These are phyloP conservation scores for Corylus avellana DNA, from an alignment of 306 rosid species.

Conservation along the genomic window DNA sequence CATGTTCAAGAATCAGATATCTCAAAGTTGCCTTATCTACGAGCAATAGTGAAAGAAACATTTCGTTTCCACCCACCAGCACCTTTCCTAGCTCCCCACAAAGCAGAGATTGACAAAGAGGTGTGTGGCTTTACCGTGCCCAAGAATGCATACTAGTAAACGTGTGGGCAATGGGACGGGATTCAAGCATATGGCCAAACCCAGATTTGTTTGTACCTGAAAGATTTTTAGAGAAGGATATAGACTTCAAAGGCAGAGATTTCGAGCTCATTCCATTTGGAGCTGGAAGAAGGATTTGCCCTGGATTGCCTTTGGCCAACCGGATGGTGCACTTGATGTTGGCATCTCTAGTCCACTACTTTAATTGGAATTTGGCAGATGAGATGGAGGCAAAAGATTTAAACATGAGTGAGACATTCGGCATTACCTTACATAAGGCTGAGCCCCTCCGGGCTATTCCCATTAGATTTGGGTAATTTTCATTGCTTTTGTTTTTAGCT, in stretches of 20 bases:
- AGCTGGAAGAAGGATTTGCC: conserved; percentile 41
- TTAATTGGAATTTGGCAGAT: conserved; percentile 21
- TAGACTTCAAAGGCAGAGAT: conserved; percentile 13
- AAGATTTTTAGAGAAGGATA: conserved; percentile 15
- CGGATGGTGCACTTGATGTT: not conserved
- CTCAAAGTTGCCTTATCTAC: conserved; percentile 1
- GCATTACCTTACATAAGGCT: conserved; percentile 7
- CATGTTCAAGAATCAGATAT: conserved; percentile 7
- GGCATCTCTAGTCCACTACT: conserved; percentile 17
- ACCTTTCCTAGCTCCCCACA: conserved; percentile 18
- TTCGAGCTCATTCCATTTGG: conserved; percentile 42
- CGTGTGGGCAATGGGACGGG: conserved; percentile 21
- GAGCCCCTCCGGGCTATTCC: conserved; percentile 22
- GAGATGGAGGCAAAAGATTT: not conserved
- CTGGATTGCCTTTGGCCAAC: conserved; percentile 34
- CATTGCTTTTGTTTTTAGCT: too few species aligned
- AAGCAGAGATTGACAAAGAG: not conserved
- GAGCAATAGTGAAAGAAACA: conserved; percentile 34
- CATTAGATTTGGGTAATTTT: not conserved
- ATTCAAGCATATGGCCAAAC: conserved; percentile 13
- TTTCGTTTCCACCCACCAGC: conserved; percentile 33
- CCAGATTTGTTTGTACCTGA: conserved; percentile 25
- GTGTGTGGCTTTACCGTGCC: too few species aligned
- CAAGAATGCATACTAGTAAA: conserved; percentile 19
- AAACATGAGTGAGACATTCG: conserved; percentile 16